phyloP scores from a whole-genome alignment of 306 rosid genomes.

The Corylus americana region DNA sequence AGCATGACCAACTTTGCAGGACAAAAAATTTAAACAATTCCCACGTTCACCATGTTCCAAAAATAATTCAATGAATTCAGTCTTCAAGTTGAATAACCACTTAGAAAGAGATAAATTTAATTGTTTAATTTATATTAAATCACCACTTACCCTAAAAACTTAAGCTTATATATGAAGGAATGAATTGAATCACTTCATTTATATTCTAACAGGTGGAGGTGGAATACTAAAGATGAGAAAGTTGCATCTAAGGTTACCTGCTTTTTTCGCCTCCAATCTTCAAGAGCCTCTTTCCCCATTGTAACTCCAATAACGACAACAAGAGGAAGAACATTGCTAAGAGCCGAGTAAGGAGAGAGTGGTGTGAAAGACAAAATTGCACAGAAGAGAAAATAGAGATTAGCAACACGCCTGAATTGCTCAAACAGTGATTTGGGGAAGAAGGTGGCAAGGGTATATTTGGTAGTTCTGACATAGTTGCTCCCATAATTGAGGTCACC shows the following conservation, averaged over 20 bases:
- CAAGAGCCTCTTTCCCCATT: slow-evolving; percentile 86
- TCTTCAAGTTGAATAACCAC: background rate
- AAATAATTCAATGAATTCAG: slow-evolving; percentile 2
- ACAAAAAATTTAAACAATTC: background rate
- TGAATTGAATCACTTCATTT: too few relatives aligned
- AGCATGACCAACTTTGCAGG: background rate
- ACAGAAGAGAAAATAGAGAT: slow-evolving; percentile 74
- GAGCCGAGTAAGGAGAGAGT: slow-evolving; percentile 79
- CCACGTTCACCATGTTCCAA: background rate
- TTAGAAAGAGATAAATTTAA: too few relatives aligned
- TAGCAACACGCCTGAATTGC: slow-evolving; percentile 93
- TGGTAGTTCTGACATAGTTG: slow-evolving; percentile 83
- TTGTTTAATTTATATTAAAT: too few relatives aligned
- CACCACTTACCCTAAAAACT: too few relatives aligned
- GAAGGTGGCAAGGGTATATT: slow-evolving; percentile 79
- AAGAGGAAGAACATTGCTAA: slow-evolving; percentile 83
- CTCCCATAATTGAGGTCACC: slow-evolving; percentile 48
- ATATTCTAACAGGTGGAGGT: background rate
- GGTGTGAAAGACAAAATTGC: slow-evolving; percentile 76
- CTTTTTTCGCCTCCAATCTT: slow-evolving; percentile 77
- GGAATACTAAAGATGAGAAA: slow-evolving; percentile 8
- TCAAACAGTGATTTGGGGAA: slow-evolving; percentile 87
- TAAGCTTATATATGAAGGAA: too few relatives aligned
- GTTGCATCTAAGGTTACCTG: slow-evolving; percentile 58
- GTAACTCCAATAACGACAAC: slow-evolving; percentile 75